phyloP scores from a whole-genome alignment of 2,329 filamentous ascomycete genomes.

The Ustilaginoidea virens region DNA sequence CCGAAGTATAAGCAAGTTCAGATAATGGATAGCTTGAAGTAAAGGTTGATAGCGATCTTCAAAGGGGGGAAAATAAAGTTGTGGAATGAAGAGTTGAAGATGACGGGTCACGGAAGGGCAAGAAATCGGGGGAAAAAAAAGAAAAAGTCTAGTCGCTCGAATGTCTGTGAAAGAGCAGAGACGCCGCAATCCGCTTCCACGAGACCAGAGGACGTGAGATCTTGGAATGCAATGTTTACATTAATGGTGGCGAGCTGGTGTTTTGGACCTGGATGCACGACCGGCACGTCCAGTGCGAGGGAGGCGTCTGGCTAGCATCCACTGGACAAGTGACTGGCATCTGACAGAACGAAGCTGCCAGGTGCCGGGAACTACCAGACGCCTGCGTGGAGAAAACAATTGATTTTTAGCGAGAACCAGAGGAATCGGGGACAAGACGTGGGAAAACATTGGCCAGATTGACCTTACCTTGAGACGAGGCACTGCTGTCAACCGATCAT shows the following conservation, averaged over 20 bases:
- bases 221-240: constrained; percentile 10
- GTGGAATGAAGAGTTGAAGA: neutral
- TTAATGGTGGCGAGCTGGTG: constrained; percentile 5
- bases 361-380: no score
- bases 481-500: no score
- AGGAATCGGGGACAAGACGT: no score
- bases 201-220: constrained; percentile 1
- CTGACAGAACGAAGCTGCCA: constrained; percentile 4
- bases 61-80: neutral
- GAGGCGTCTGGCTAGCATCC: constrained; percentile 4
- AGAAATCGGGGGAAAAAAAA: constrained; percentile 1
- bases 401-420: no score
- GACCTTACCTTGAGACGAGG: no score
- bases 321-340: constrained; percentile 7
- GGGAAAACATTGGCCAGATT: no score
- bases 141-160: neutral
- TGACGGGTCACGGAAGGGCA: neutral
- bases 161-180: constrained; percentile 1
- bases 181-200: neutral
- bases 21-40: constrained; percentile 1
- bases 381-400: no score
- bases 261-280: constrained; percentile 4
- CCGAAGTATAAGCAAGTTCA: neutral
- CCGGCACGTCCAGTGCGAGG: constrained; percentile 3
- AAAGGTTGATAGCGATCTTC: constrained; percentile 5